phyloP scores from a whole-genome alignment of 2,329 filamentous ascomycete genomes.

The Fusarium robinianum region DNA sequence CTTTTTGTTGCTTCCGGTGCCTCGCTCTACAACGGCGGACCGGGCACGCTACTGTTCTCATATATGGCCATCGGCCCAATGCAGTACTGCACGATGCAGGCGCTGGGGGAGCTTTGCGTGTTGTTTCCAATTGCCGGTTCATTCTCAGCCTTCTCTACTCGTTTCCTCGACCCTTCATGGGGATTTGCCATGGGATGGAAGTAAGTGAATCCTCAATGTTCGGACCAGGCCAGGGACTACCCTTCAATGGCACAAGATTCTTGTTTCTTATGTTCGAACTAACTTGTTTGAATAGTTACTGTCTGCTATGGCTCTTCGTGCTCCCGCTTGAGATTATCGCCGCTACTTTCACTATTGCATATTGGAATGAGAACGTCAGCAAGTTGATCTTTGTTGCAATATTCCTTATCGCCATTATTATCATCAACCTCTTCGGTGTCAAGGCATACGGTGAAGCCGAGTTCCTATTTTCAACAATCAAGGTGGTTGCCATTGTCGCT shows the following conservation, averaged over 20 bases:
- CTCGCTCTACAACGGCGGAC: conserved; percentile 74
- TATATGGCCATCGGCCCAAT: conserved; percentile 80
- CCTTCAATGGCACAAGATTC: too few relatives aligned
- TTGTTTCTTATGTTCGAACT: too few relatives aligned
- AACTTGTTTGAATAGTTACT: too few relatives aligned
- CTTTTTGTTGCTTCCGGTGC: conserved; percentile 83
- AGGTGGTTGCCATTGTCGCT: conserved; percentile 81
- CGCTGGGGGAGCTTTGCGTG: conserved; percentile 88
- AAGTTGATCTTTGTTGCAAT: conserved; percentile 80
- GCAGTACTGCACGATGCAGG: conserved; percentile 91
- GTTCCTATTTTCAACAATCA: conserved; percentile 84
- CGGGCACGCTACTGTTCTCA: conserved; percentile 75
- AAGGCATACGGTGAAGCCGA: conserved; percentile 89
- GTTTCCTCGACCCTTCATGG: conserved; percentile 92
- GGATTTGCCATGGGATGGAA: conserved; percentile 97
- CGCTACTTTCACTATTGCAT: conserved; percentile 80
- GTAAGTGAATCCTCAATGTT: conserved; percentile 48
- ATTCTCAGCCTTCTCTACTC: conserved; percentile 91
- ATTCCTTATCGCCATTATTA: conserved; percentile 75
- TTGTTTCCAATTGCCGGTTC: conserved; percentile 89
- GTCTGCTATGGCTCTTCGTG: conserved; percentile 83
- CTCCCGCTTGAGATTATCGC: conserved; percentile 86
- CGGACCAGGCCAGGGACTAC: background rate
- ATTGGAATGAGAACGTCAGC: conserved; percentile 70
- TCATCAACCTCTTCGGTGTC: conserved; percentile 86